Conservation (phyloP, 176 grass and related monocot genomes). For the Neostapfia colusana region DNA sequence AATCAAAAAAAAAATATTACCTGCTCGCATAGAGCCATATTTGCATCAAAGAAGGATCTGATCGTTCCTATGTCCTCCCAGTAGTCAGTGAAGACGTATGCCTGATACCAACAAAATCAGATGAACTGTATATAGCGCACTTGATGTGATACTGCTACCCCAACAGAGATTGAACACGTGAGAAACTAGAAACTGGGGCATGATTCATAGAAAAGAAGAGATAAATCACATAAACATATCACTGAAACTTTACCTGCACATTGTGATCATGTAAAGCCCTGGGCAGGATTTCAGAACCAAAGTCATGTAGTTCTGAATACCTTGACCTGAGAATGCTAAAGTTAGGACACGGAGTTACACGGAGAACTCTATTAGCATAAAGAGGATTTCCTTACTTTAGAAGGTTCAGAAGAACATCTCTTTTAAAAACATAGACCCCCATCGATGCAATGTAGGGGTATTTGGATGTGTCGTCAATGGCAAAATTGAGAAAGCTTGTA, state of each 20-base stretch:
- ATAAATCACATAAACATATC: background rate
- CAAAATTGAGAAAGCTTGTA: constrained; percentile 46
- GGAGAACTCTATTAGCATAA: constrained; percentile 58
- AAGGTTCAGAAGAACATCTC: constrained; percentile 62
- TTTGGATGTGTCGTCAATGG: constrained; percentile 33
- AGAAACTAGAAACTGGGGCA: background rate
- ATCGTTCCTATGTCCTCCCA: constrained; percentile 91
- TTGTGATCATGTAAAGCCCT: constrained; percentile 58
- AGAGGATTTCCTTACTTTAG: constrained; percentile 50
- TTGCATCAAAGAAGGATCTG: constrained; percentile 78
- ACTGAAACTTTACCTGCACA: constrained; percentile 48
- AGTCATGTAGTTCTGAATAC: constrained; percentile 66
- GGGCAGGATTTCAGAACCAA: constrained; percentile 79
- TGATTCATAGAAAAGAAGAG: constrained; percentile 12
- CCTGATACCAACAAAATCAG: constrained; percentile 39
- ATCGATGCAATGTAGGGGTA: constrained; percentile 79
- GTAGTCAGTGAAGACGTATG: constrained; percentile 65
- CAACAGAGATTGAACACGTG: background rate
- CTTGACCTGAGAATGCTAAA: constrained; percentile 50
- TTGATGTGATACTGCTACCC: background rate
- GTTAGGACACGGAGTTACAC: constrained; percentile 20
- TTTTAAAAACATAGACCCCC: constrained; percentile 84
- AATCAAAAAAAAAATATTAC: constrained; percentile 28
- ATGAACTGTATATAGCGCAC: constrained; percentile 48
- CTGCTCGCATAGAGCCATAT: constrained; percentile 77